Conservation (phyloP, 805 yeast genomes). For the Monosporozyma yasuniensis region DNA sequence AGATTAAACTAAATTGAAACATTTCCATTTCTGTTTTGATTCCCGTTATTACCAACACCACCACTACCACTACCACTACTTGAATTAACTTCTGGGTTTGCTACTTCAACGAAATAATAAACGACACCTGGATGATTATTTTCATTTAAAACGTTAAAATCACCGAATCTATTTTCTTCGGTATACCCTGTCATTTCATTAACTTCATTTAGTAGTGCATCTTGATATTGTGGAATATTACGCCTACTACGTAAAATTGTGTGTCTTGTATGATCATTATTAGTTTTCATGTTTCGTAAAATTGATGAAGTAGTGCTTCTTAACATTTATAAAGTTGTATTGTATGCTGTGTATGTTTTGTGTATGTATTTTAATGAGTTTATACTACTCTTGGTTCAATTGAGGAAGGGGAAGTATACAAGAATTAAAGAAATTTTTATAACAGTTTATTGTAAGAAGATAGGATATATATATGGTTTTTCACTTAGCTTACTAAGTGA, state of each 20-base stretch:
- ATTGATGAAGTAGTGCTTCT: slow-evolving; percentile 6
- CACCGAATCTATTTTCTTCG: slow-evolving; percentile 6
- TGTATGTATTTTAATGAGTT: background rate
- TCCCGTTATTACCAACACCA: background rate
- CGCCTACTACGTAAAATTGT: slow-evolving; percentile 7
- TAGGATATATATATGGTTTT: background rate
- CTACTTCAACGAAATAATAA: slow-evolving; percentile 10
- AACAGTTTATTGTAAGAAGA: background rate
- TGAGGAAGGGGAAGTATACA: too few species aligned
- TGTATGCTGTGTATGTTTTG: background rate
- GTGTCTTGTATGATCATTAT: background rate
- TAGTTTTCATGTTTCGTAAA: background rate
- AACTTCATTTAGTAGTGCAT: background rate
- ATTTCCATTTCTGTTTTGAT: background rate
- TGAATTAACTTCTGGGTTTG: slow-evolving; percentile 1
- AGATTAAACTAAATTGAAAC: background rate
- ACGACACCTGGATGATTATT: slow-evolving; percentile 11
- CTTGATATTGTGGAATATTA: slow-evolving; percentile 6
- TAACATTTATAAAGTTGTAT: slow-evolving; percentile 3
- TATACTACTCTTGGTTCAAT: background rate
- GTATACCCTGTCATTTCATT: background rate
- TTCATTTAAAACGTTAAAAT: slow-evolving; percentile 8
- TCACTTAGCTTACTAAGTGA: background rate
- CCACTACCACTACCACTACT: background rate
- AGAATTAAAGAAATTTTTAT: too few species aligned